Percentiles rank a stretch among this genome's conserved stretches.
Evolutionary conservation across 2,329 filamentous ascomycete species (phyloP).

Genomic region (Diaporthe sp.): DNA sequence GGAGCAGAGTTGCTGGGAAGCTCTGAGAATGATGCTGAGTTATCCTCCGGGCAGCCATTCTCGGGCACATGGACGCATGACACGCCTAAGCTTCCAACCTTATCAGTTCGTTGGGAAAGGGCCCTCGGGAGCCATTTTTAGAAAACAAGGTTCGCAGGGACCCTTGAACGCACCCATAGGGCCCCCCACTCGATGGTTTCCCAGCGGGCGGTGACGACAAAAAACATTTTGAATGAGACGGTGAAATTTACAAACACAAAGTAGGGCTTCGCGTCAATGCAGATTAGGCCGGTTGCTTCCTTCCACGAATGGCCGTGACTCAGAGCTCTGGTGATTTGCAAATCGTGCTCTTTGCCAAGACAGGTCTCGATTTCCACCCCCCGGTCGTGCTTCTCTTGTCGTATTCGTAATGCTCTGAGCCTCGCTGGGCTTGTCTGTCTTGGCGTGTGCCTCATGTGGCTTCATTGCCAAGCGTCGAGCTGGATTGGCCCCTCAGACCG

Average conservation of each 20-base stretch:
- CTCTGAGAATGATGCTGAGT: not conserved
- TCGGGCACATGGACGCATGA: constrained; percentile 28
- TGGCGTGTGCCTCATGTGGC: constrained; percentile 19
- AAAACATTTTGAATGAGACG: constrained; percentile 20
- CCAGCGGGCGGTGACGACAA: constrained; percentile 1
- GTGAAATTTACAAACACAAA: not conserved
- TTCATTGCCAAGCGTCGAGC: constrained; percentile 18
- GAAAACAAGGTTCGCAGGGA: constrained; percentile 20
- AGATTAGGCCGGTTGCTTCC: not conserved
- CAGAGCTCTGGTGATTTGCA: not conserved
- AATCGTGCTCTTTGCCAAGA: not conserved
- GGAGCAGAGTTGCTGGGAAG: constrained; percentile 19
- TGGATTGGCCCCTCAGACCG: not conserved
- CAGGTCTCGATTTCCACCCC: not conserved
- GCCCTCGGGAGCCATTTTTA: constrained; percentile 27
- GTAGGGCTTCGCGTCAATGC: constrained; percentile 4
- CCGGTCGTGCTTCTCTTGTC: not conserved
- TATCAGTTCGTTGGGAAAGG: constrained; percentile 32
- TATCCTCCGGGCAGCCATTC: constrained; percentile 25
- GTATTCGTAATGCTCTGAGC: constrained; percentile 11
- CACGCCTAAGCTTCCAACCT: constrained; percentile 24
- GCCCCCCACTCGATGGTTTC: not conserved
- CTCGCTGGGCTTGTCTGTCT: constrained; percentile 1
- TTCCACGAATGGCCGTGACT: constrained; percentile 17
- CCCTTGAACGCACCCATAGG: not conserved